Base-by-base conservation (phyloP, 352 stramenopile genomes). In the Phytopythium delawarense region DNA sequence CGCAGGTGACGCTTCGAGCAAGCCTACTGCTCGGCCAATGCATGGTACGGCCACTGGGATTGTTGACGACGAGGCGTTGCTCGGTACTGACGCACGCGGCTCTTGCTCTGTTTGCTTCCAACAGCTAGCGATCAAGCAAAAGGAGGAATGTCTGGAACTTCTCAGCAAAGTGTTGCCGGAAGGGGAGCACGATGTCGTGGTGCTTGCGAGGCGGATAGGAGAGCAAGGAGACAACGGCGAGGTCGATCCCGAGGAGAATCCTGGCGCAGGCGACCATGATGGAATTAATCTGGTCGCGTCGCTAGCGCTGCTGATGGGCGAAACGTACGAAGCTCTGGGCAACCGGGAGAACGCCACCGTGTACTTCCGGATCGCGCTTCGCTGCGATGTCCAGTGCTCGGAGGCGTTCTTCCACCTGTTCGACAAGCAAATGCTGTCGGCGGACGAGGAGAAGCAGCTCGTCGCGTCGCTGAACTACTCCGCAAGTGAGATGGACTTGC, bases 341-440 rank as follows among this genome's bases (percentile, higher is more conserved):
- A 94, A 96, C 48, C 82, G 82, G 35, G 86, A 95, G 39, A 92
- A 87, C 46, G 89, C 89, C 7, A 73, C 79, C 0, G 52, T 86
- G 2, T 96, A 90, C 72, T 97, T 87, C 55, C 69, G 74, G 9
- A 71, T 89, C 9, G 84, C 89, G 21, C 60, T 97, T 49, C 74
- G 77, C 5, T 96, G 86, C 59, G 89, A 97, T 50, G 86, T 96
- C 12, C 78, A 88, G 32, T 96, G 87, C 64, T 78, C 78, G 1
- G 84, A 94, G 56, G 85, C 87, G 15, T 96, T 96, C 56, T 91
- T 89, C 62, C 79, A 91, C 58, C 70, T 96, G 34, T 81, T 93
- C 25, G 85, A 96, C 23, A 94, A 95, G 70, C 81, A 94, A 49
- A 91, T 95, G 81, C 73, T 96, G 16, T 80, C 86, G 2, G 57